These are phyloP conservation scores for Xylariomycetidae sp. DNA, from an alignment of 2,329 filamentous ascomycete species.

Conservation along the genomic window DNA sequence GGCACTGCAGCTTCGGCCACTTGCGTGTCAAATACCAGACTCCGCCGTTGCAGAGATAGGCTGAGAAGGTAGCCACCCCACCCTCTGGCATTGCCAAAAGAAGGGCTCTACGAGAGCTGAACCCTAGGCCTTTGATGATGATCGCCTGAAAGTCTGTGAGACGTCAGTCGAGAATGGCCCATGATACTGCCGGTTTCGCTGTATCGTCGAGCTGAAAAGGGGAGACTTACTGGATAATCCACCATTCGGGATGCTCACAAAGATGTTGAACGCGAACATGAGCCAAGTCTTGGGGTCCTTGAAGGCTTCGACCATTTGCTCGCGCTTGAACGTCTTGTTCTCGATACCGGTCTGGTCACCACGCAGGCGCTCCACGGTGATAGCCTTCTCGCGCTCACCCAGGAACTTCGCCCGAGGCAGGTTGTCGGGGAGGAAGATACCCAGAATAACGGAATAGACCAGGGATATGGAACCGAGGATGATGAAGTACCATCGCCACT, in stretches of 20 bases:
- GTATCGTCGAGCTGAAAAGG: no score
- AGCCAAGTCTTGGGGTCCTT: slow-evolving; percentile 18
- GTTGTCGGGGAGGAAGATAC: slow-evolving; percentile 46
- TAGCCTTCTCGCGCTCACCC: slow-evolving; percentile 35
- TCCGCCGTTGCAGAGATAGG: slow-evolving; percentile 6
- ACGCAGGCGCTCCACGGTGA: slow-evolving; percentile 42
- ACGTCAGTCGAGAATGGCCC: not conserved
- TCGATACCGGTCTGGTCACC: slow-evolving; percentile 48
- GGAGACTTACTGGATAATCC: slow-evolving; percentile 1
- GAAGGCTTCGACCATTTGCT: slow-evolving; percentile 8
- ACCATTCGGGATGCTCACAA: slow-evolving; percentile 1
- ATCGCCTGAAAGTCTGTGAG: slow-evolving; percentile 5
- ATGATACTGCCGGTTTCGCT: not conserved
- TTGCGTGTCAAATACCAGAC: slow-evolving; percentile 7
- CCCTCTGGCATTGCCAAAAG: slow-evolving; percentile 7
- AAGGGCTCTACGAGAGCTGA: slow-evolving; percentile 4
- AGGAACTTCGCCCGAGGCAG: slow-evolving; percentile 46
- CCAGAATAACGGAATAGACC: slow-evolving; percentile 27
- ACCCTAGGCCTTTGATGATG: slow-evolving; percentile 7
- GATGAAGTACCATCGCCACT: slow-evolving; percentile 4
- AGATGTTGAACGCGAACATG: slow-evolving; percentile 8
- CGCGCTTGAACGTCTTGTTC: slow-evolving; percentile 42
- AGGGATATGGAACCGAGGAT: slow-evolving; percentile 2
- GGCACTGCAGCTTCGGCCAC: slow-evolving; percentile 5
- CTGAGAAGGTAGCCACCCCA: slow-evolving; percentile 4